Evolutionary conservation across 441 rosid genomes (phyloP).

Genomic region (Raphanus hybrid): DNA sequence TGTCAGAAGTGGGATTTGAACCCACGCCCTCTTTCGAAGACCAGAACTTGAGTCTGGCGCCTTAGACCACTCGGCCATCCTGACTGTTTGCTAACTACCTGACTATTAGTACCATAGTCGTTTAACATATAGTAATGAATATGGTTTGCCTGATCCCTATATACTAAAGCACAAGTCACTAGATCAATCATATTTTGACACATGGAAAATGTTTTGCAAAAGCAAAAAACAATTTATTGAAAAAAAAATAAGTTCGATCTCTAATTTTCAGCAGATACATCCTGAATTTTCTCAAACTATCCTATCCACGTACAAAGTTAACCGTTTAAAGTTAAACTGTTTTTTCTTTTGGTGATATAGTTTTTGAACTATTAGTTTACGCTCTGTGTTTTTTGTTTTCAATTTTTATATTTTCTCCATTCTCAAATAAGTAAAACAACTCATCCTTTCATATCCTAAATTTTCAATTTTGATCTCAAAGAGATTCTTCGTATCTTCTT

Average conservation of each 20-base stretch:
- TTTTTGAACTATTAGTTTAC: background rate
- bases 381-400: background rate
- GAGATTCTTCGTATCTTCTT: background rate
- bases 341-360: background rate
- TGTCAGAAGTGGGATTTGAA: constrained; percentile 95
- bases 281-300: background rate
- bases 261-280: background rate
- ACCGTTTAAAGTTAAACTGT: background rate
- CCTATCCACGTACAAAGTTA: background rate
- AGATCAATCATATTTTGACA: too few relatives aligned
- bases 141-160: too few relatives aligned
- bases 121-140: too few relatives aligned
- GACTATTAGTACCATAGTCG: too few relatives aligned
- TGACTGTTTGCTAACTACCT: constrained; percentile 33
- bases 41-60: constrained; percentile 99
- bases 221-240: background rate
- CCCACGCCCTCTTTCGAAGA: constrained; percentile 85
- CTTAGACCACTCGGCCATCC: constrained; percentile 99
- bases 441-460: background rate
- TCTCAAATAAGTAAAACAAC: background rate
- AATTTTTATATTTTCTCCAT: background rate
- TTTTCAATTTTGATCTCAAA: background rate
- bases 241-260: background rate
- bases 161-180: too few relatives aligned
- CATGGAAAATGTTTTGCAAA: too few relatives aligned